A percentile compares a stretch with the other conserved stretches of the same genome.
These are phyloP conservation scores for Raphidocelis subcapitata DNA, from an alignment of 139 green algal species.

Conservation along the genomic window DNA sequence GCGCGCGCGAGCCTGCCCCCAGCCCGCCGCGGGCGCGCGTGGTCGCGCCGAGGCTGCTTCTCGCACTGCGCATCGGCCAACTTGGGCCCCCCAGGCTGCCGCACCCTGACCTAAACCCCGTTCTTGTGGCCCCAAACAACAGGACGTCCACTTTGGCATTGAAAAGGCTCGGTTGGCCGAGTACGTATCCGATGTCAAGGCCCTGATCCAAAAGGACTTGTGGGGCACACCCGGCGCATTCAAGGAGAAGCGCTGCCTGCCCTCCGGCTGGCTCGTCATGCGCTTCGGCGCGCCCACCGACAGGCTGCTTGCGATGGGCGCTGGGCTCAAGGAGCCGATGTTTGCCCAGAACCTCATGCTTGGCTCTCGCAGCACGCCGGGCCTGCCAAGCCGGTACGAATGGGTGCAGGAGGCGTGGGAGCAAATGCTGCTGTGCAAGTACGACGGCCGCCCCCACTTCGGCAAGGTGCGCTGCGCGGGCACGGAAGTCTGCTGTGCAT, in stretches of 20 bases:
- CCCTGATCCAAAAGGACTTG: background rate
- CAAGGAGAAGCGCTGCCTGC: constrained; percentile 2
- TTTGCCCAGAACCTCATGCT: background rate
- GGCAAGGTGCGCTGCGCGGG: too few relatives aligned
- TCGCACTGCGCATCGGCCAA: too few relatives aligned
- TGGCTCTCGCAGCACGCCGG: constrained; percentile 6
- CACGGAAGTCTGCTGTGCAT: too few relatives aligned
- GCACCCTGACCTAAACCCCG: background rate
- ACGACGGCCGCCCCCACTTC: constrained; percentile 21
- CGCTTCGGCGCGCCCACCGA: constrained; percentile 7
- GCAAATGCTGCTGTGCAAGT: constrained; percentile 30
- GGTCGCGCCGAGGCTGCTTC: too few relatives aligned
- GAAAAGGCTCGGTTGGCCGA: background rate
- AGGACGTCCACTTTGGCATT: background rate
- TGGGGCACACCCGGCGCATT: background rate
- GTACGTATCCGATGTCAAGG: background rate
- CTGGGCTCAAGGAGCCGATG: constrained; percentile 17
- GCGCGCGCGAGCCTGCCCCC: too few relatives aligned
- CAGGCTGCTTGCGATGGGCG: background rate
- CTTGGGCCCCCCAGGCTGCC: too few relatives aligned
- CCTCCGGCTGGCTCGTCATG: constrained; percentile 20
- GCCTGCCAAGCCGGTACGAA: constrained; percentile 6
- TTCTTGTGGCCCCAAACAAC: background rate
- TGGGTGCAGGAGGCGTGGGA: constrained; percentile 23
- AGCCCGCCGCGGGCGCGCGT: too few relatives aligned